Evolutionary conservation across 495 filamentous ascomycete genomes (phyloP).

Genomic region (Astrothelium macrocarpum): DNA sequence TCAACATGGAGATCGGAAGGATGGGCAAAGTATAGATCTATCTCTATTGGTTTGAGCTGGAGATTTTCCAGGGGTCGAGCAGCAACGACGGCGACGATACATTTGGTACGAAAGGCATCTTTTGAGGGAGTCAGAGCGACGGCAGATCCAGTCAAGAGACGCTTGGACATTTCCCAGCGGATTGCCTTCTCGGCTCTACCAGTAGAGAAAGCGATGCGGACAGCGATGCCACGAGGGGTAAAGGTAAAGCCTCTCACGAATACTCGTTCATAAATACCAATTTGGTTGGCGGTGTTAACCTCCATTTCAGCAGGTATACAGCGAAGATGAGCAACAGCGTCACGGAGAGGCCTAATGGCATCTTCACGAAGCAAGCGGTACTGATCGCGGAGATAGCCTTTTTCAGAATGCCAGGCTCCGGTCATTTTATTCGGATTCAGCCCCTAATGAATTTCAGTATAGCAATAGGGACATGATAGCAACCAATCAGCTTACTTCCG

Average conservation of each 20-base stretch:
- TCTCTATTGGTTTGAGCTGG: conserved; percentile 54
- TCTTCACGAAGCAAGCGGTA: conserved; percentile 38
- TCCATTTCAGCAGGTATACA: conserved; percentile 21
- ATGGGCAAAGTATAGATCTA: conserved; percentile 65
- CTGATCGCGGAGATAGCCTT: conserved; percentile 20
- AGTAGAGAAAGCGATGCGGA: conserved; percentile 62
- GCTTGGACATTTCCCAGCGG: conserved; percentile 65
- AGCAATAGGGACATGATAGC: too few relatives aligned
- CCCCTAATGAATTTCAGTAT: background rate
- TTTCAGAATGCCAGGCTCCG: conserved; percentile 30
- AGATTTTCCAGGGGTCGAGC: conserved; percentile 56
- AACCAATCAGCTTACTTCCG: background rate
- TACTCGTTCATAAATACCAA: conserved; percentile 70
- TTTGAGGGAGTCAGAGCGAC: conserved; percentile 57
- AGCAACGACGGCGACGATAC: conserved; percentile 63
- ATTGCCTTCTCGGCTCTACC: conserved; percentile 57
- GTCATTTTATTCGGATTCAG: conserved; percentile 30
- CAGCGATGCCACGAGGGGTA: conserved; percentile 51
- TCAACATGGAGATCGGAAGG: conserved; percentile 56
- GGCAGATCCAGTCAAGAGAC: conserved; percentile 58
- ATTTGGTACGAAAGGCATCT: conserved; percentile 56
- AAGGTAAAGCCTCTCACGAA: conserved; percentile 51
- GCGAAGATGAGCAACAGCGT: conserved; percentile 29
- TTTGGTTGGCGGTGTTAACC: conserved; percentile 33
- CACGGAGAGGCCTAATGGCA: conserved; percentile 33